Evolutionary conservation across 306 rosid genomes (phyloP).

Genomic region (Elaeagnus macrophylla): DNA sequence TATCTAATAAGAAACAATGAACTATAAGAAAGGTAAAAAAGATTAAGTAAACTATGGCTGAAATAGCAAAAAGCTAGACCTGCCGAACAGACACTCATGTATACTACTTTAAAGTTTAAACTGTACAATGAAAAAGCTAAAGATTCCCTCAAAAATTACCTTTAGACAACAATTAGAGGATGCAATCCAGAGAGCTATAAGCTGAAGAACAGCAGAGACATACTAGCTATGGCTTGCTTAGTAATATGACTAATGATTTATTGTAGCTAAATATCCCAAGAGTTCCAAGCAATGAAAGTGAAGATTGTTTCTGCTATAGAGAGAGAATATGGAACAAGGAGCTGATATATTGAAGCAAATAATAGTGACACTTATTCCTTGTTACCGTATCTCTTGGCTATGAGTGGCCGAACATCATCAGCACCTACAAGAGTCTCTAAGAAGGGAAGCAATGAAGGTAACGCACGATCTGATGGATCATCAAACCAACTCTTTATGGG

Average conservation of each 20-base stretch:
- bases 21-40: not conserved
- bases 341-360: conserved; percentile 52
- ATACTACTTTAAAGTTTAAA: conserved; percentile 51
- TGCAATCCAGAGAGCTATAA: conserved; percentile 46
- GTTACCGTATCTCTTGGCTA: conserved; percentile 80
- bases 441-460: conserved; percentile 91
- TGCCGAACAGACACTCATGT: conserved; percentile 42
- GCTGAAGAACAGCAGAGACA: conserved; percentile 35
- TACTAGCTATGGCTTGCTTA: conserved; percentile 40
- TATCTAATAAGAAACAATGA: not conserved
- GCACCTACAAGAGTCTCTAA: conserved; percentile 82
- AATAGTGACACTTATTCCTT: conserved; percentile 68
- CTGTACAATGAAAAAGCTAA: conserved; percentile 50
- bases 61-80: conserved; percentile 7
- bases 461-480: conserved; percentile 72
- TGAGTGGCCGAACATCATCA: conserved; percentile 95
- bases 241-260: conserved; percentile 40
- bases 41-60: not conserved
- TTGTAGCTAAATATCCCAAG: conserved; percentile 54
- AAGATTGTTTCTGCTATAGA: conserved; percentile 39
- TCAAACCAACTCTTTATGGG: conserved; percentile 99
- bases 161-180: conserved; percentile 52
- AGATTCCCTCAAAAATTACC: conserved; percentile 58
- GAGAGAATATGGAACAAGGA: conserved; percentile 21
- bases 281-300: conserved; percentile 36